These are phyloP conservation scores for Diaporthe vexans DNA, from an alignment of 2,329 filamentous ascomycete species.

Conservation along the genomic window DNA sequence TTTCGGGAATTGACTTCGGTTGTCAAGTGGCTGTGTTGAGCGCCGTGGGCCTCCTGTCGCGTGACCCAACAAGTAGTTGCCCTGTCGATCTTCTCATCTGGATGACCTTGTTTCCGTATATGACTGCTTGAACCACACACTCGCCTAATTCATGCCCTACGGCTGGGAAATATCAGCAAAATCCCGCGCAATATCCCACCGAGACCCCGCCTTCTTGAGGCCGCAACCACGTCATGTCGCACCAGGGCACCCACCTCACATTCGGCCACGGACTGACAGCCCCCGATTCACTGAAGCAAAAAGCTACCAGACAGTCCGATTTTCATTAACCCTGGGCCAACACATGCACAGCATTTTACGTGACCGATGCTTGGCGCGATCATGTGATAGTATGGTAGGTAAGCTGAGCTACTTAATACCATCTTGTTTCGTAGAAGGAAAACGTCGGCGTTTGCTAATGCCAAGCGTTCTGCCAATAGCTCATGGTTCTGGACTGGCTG, in stretches of 20 bases:
- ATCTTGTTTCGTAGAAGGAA: neutral
- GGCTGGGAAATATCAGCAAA: neutral
- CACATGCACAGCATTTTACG: neutral
- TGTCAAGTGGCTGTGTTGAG: too few species aligned
- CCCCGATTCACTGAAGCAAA: neutral
- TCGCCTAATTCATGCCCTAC: neutral
- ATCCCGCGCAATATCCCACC: neutral
- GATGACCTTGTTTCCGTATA: neutral
- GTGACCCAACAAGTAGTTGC: neutral
- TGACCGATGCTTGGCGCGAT: neutral
- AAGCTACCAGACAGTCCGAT: neutral
- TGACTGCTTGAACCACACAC: neutral
- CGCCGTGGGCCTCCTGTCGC: neutral
- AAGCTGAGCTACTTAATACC: neutral
- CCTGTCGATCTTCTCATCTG: neutral
- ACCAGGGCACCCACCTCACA: neutral
- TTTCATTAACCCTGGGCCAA: neutral
- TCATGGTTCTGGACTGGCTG: neutral
- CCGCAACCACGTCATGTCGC: conserved; percentile 9
- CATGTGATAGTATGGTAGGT: neutral
- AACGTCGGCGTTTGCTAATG: neutral
- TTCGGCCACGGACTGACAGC: neutral
- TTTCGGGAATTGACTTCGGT: too few species aligned
- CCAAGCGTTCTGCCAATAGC: neutral
- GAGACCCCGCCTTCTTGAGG: neutral